phyloP scores from a whole-genome alignment of 2,329 filamentous ascomycete genomes.

The Talaromyces rugulosus region DNA sequence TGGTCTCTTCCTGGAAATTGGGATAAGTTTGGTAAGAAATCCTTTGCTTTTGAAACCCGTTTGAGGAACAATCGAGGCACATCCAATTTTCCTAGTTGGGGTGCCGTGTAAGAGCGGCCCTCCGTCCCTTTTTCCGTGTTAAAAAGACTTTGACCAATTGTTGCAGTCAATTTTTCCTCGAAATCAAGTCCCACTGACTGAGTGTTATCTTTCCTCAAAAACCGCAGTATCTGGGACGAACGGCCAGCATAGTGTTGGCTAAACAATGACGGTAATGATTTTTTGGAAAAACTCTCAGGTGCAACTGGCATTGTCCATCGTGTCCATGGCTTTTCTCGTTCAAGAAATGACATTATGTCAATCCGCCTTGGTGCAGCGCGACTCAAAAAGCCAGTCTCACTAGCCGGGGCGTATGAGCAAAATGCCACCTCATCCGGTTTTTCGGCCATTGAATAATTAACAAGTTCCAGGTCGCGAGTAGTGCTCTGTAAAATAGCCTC shows the following conservation, averaged over 20 bases:
- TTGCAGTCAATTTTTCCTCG: constrained; percentile 32
- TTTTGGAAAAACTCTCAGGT: constrained; percentile 14
- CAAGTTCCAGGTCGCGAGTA: constrained; percentile 31
- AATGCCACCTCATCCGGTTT: constrained; percentile 22
- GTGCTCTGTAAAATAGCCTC: constrained; percentile 27
- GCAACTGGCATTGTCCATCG: constrained; percentile 32
- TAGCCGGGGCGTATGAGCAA: constrained; percentile 31
- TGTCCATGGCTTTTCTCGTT: constrained; percentile 32
- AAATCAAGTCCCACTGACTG: constrained; percentile 10
- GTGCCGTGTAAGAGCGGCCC: constrained; percentile 21
- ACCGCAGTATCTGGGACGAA: constrained; percentile 28
- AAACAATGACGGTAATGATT: constrained; percentile 24
- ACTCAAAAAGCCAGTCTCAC: constrained; percentile 9
- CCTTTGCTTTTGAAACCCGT: constrained; percentile 28
- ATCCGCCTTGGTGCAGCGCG: constrained; percentile 4
- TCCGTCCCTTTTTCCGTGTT: constrained; percentile 20
- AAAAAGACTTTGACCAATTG: constrained; percentile 38
- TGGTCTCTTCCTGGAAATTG: constrained; percentile 15
- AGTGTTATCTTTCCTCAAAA: constrained; percentile 20
- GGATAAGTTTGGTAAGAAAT: constrained; percentile 27
- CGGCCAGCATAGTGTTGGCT: constrained; percentile 25
- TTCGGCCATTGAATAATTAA: constrained; percentile 18
- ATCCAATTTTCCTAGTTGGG: constrained; percentile 27
- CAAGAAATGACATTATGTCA: constrained; percentile 24
- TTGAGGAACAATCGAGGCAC: constrained; percentile 29